Percentiles rank a stretch among this genome's conserved stretches.
Conservation (phyloP, 1,284 basidiomycete species). For the Heterobasidion occidentale region DNA sequence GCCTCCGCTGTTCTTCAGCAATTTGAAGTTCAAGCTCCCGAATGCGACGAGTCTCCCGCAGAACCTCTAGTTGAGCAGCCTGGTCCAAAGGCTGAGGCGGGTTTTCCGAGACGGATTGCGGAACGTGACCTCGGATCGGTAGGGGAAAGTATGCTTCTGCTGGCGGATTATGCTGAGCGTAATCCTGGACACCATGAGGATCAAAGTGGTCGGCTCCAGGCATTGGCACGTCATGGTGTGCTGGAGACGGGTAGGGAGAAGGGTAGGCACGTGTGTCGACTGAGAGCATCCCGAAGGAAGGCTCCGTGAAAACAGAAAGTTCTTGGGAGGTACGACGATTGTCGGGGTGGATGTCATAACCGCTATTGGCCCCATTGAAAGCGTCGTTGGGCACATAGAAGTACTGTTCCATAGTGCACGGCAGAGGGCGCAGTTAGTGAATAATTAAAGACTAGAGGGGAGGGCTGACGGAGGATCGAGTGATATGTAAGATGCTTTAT, state of each 20-base stretch:
- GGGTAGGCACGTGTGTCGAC: background rate
- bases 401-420: background rate
- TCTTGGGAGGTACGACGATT: background rate
- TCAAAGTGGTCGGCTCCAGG: background rate
- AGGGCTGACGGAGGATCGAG: too few species aligned
- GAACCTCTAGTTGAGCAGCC: background rate
- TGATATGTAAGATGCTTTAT: too few species aligned
- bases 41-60: constrained; percentile 1
- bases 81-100: background rate
- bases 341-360: background rate
- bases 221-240: background rate
- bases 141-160: background rate
- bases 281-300: background rate
- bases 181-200: background rate
- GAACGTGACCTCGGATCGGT: background rate
- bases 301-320: background rate
- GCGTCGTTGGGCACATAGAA: background rate
- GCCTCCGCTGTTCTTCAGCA: background rate
- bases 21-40: constrained; percentile 1
- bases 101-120: background rate
- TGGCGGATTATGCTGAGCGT: background rate
- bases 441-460: too few species aligned
- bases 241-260: background rate
- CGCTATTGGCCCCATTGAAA: background rate
- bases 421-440: too few species aligned